Percentiles rank a stretch among this genome's conserved stretches.
These are phyloP conservation scores for Pterocarpus macrocarpus DNA, from an alignment of 306 rosid species.

Conservation along the genomic window DNA sequence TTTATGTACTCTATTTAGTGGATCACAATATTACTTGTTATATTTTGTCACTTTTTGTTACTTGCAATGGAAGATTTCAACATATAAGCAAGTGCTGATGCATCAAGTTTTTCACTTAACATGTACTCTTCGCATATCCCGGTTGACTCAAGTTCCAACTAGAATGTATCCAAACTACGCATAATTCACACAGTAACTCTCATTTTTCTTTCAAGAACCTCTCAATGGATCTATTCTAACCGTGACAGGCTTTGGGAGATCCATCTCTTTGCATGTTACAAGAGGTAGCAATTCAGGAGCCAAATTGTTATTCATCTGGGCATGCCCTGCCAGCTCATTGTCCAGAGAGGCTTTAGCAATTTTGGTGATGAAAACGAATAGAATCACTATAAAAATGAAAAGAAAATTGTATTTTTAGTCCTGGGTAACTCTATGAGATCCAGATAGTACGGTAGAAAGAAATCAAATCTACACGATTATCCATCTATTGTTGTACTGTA, in stretches of 20 bases:
- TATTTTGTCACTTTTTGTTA: too few species aligned
- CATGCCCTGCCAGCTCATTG: slow-evolving; percentile 60
- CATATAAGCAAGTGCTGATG: too few species aligned
- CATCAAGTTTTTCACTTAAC: too few species aligned
- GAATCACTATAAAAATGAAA: slow-evolving; percentile 36
- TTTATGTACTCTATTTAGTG: too few species aligned
- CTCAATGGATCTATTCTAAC: slow-evolving; percentile 47
- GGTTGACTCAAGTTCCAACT: not conserved
- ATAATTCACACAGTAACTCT: not conserved
- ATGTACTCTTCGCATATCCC: too few species aligned
- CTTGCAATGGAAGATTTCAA: too few species aligned
- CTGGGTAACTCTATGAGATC: too few species aligned
- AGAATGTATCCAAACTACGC: not conserved
- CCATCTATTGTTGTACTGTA: too few species aligned
- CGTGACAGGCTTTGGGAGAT: slow-evolving; percentile 47
- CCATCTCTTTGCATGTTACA: slow-evolving; percentile 10
- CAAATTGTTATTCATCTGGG: slow-evolving; percentile 41
- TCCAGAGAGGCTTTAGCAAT: slow-evolving; percentile 66
- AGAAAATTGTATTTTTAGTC: too few species aligned
- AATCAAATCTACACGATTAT: too few species aligned
- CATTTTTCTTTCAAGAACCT: slow-evolving; percentile 42
- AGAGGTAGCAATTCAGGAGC: slow-evolving; percentile 45
- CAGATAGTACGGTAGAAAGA: too few species aligned
- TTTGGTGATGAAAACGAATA: slow-evolving; percentile 57
- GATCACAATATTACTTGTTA: too few species aligned